A percentile compares a stretch with the other conserved stretches of the same genome.
Conservation (phyloP, 2,329 filamentous ascomycete genomes). For the Chrysosporium queenslandicum region DNA sequence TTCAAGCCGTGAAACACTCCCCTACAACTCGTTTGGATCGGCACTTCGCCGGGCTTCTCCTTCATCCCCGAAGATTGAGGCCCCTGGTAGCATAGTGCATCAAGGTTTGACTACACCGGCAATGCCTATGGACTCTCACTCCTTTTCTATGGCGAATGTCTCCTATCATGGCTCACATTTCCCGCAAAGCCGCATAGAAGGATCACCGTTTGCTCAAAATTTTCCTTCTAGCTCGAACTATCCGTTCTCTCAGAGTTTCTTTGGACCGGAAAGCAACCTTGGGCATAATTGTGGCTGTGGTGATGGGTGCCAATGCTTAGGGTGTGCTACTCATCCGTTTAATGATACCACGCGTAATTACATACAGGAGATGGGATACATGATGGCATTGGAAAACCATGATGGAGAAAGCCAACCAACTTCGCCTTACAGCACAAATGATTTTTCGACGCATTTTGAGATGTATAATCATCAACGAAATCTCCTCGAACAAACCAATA, state of each 20-base stretch:
- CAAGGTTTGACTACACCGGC: background rate
- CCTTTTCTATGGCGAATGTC: background rate
- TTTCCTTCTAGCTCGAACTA: background rate
- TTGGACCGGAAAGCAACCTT: slow-evolving; percentile 14
- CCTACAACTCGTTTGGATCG: background rate
- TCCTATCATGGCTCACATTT: background rate
- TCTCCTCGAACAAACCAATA: slow-evolving; percentile 45
- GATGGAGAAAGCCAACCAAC: slow-evolving; percentile 18
- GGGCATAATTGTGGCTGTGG: slow-evolving; percentile 36
- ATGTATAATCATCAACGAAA: background rate
- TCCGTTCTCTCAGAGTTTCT: background rate
- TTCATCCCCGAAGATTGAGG: background rate
- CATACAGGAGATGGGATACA: slow-evolving; percentile 38
- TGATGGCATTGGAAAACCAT: slow-evolving; percentile 29
- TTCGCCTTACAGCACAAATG: slow-evolving; percentile 19
- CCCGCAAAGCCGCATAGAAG: background rate
- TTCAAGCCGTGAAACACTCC: background rate
- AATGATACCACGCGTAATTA: slow-evolving; percentile 38
- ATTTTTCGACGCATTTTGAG: slow-evolving; percentile 13
- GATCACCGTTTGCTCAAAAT: background rate
- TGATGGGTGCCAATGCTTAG: slow-evolving; percentile 38
- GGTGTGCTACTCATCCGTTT: slow-evolving; percentile 39
- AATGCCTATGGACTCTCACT: background rate
- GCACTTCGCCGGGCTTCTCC: background rate
- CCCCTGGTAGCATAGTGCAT: background rate